Evolutionary conservation across 352 stramenopile species (phyloP).

Genomic region (Phytophthora chlamydospora): DNA sequence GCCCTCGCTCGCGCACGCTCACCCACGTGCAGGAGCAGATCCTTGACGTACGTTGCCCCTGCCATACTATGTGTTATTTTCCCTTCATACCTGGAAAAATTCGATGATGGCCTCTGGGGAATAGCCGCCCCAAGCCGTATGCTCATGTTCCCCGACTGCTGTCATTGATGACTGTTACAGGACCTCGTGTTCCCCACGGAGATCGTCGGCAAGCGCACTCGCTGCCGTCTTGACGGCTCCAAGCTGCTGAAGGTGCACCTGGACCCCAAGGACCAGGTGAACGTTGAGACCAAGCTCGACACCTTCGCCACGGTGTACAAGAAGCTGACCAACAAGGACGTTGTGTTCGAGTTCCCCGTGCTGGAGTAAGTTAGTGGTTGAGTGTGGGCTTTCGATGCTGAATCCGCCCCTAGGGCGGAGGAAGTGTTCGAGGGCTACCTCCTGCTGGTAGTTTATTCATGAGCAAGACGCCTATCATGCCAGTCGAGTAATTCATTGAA

Average conservation of each 20-base stretch:
- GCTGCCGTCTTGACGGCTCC: slow-evolving; percentile 96
- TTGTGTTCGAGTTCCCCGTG: slow-evolving; percentile 98
- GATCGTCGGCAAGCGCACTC: slow-evolving; percentile 99
- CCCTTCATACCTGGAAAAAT: slow-evolving; percentile 41
- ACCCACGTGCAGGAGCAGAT: slow-evolving; percentile 99
- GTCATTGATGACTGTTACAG: slow-evolving; percentile 49
- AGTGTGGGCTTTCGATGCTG: slow-evolving; percentile 26
- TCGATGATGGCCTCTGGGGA: slow-evolving; percentile 90
- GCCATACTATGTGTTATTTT: slow-evolving; percentile 14
- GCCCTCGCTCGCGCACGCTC: slow-evolving; percentile 97
- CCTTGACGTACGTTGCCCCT: slow-evolving; percentile 92
- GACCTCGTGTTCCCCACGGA: slow-evolving; percentile 99
- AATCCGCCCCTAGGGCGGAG: no score
- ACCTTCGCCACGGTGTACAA: slow-evolving; percentile 99
- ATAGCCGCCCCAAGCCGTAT: slow-evolving; percentile 90
- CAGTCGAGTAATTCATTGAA: slow-evolving; percentile 35
- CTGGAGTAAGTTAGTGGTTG: slow-evolving; percentile 78
- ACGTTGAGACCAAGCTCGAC: slow-evolving; percentile 99
- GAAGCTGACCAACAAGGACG: slow-evolving; percentile 99
- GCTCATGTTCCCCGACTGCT: slow-evolving; percentile 55
- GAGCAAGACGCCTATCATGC: slow-evolving; percentile 55
- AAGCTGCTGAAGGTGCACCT: slow-evolving; percentile 99
- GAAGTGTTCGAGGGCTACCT: slow-evolving; percentile 21
- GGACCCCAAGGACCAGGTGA: slow-evolving; percentile 98
- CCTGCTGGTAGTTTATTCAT: slow-evolving; percentile 51